phyloP scores from a whole-genome alignment of 371 early-diverging fungal species.

The Conidiobolus incongruus region DNA sequence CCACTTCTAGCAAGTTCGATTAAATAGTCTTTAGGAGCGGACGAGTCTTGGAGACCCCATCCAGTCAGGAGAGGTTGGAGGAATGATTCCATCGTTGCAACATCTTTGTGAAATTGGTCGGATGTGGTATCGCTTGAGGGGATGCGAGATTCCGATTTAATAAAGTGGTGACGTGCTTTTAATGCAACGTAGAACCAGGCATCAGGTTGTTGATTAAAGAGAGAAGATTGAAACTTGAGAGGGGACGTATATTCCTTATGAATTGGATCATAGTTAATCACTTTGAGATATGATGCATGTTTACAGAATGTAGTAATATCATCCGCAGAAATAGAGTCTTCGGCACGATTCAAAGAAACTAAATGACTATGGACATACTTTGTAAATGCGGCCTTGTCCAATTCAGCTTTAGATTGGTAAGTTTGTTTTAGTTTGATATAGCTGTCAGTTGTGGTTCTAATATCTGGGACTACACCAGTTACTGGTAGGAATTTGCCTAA shows the following conservation, averaged over 20 bases:
- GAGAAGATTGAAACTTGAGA: no score
- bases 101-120: no score
- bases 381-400: slow-evolving; percentile 33
- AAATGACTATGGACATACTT: slow-evolving; percentile 23
- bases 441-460: slow-evolving; percentile 80
- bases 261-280: slow-evolving; percentile 35
- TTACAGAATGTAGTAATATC: slow-evolving; percentile 68
- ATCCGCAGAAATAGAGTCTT: slow-evolving; percentile 29
- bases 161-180: no score
- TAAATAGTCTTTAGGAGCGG: not conserved
- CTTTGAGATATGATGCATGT: slow-evolving; percentile 37
- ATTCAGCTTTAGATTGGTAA: slow-evolving; percentile 57
- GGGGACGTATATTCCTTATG: slow-evolving; percentile 19
- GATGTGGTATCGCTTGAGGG: no score
- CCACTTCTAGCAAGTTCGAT: not conserved
- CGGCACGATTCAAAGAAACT: slow-evolving; percentile 15
- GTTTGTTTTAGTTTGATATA: slow-evolving; percentile 65
- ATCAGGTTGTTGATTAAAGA: no score
- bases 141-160: no score
- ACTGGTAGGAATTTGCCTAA: slow-evolving; percentile 58
- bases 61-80: no score
- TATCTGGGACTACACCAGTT: slow-evolving; percentile 76
- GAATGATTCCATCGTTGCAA: no score
- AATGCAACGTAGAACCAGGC: no score
- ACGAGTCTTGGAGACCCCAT: no score